Conservation (phyloP, 495 filamentous ascomycete species). For the Xylaria scruposa region DNA sequence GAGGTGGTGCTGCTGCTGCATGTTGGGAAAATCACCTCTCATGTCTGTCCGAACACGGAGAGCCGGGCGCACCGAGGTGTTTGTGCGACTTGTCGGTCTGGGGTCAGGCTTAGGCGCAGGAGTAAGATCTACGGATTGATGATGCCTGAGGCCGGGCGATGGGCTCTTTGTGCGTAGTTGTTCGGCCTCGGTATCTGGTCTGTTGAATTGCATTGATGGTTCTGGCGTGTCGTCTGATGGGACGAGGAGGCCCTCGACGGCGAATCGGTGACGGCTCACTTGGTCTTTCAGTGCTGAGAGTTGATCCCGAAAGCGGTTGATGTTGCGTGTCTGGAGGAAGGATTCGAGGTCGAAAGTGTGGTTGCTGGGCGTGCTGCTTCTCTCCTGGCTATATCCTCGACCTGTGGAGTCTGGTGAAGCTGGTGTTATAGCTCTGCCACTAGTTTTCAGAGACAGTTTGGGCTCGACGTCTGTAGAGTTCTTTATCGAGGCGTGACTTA, state of each 20-base stretch:
- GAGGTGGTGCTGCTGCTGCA: background rate
- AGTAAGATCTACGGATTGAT: background rate
- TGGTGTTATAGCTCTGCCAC: background rate
- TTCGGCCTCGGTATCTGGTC: background rate
- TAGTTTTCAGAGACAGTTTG: background rate
- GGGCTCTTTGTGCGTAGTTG: background rate
- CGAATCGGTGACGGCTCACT: slow-evolving; percentile 48
- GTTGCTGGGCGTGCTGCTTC: slow-evolving; percentile 26
- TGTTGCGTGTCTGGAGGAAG: slow-evolving; percentile 48
- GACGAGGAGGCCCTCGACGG: slow-evolving; percentile 44
- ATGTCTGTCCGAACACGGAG: slow-evolving; percentile 16
- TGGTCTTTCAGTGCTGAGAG: slow-evolving; percentile 49
- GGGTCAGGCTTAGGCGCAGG: background rate
- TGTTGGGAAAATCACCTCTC: background rate
- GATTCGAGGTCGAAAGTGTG: slow-evolving; percentile 38
- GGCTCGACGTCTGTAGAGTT: background rate
- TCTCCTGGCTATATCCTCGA: slow-evolving; percentile 15
- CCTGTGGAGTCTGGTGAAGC: background rate
- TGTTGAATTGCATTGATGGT: background rate
- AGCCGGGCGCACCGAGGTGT: background rate
- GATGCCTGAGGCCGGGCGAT: background rate
- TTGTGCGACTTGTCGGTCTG: background rate
- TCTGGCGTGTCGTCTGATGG: slow-evolving; percentile 28
- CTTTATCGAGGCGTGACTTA: background rate
- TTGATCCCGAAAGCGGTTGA: slow-evolving; percentile 51